Evolutionary conservation across 1,284 basidiomycete genomes (phyloP), one percentile per base, ranked within the genome.

Genomic region (Ganoderma lingzhi): DNA sequence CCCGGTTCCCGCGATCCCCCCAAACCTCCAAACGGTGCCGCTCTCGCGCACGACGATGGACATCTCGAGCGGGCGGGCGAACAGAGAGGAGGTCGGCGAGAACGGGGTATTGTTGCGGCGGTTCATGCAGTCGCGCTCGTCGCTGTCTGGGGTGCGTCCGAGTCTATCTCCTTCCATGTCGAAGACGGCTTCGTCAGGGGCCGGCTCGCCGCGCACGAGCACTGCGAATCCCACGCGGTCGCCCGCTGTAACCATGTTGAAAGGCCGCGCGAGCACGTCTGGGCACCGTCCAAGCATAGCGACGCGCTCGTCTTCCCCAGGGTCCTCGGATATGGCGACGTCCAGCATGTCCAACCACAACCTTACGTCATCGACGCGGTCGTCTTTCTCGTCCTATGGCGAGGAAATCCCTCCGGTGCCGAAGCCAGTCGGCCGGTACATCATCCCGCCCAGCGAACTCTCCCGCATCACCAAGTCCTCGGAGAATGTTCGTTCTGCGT

Each of bases 1-100:
- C 2, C 89, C 90, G n/a, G 88, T 91, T 0, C 90, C 90, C 44
- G 83, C 85, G 10, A 80, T 91, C 3, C 89, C 89, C 0, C 83
- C 84, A 69, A 80, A 85, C 61, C 66, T 78, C 41, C 51, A 73
- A 8, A 70, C 72, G 15, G 44, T 68, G 32, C 23, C 65, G 23
- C 48, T 70, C 12, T 71, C 75, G 12, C 71, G 74, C 51, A 71
- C 71, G 19, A 80, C 75, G 9, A 71, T 78, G 64, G 79, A 80
- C 28, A 74, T 79, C 32, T n/a, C 73, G 23, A 62, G 70, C 23
- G 66, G 70, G 2, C 60, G 65, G 2, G 68, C 55, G 32, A 63
- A 68, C 14, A 71, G 68, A 23, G 67, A 63, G 55, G 63, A 76
- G 32, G 68, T 71, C 19, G 70, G 69, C 63, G 73, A 77, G 56